Evolutionary conservation across 2,329 filamentous ascomycete species (phyloP), one percentile per base, ranked within the genome.

Genomic region (Hypoxylon sp.): DNA sequence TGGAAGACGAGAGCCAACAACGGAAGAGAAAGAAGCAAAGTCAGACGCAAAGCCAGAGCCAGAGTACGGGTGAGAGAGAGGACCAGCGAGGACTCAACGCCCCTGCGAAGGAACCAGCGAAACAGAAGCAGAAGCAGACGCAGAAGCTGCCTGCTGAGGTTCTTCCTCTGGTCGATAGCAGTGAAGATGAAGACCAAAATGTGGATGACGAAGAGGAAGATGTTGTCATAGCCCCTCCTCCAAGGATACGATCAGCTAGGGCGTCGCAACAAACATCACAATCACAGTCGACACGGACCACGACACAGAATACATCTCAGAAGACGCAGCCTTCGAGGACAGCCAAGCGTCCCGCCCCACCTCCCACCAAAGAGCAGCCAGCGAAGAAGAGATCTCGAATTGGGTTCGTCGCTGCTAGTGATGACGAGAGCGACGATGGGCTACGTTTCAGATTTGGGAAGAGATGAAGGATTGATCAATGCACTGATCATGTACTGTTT

Each of bases 381-480:
- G 72, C 78, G 2, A 82, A 82, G 75, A 77, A 82, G 75, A 77
- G 75, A 56, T 68, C 78, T 13, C 76, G 76, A 52, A 71, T 73
- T 19, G 73, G 72, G 10, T 63, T 74, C 1, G 57, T 76, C 1
- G 60, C 65, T 1, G 69, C 51, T 15, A 78, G 76, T 54, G 79
- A 80, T 32, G 79, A 78, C 48, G 84, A 88, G 35, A 87, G 85
- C 67, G 87, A 88, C 48, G 87, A 88, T 64, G 86, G 85, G 72
- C 80, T 87, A 55, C 84, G 84, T 70, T 89, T 89, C 73, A 81
- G 82, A 59, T 89, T 89, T 74, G 83, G 85, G 31, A 84, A 82
- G 75, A 80, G 86, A 73, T 81, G 81, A 73, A 37, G 39, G 44
- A 32, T 29, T 54, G 19, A 8, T 52, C 31, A 52, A 29, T 50